Conservation (phyloP, 768 basidiomycete species). For the Leccinellum rugosiceps region DNA sequence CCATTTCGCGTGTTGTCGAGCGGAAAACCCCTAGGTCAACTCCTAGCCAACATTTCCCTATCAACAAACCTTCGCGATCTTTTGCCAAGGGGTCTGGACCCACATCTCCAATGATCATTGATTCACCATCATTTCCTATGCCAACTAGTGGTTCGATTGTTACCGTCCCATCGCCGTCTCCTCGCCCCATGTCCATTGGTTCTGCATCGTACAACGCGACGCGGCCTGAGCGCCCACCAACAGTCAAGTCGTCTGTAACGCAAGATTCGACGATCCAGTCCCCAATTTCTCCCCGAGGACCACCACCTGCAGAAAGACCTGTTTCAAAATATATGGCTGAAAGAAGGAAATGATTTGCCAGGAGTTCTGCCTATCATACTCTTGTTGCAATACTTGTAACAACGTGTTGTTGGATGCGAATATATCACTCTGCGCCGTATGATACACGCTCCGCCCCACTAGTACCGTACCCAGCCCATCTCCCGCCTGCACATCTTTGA, state of each 20-base stretch:
- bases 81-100: conserved; percentile 1
- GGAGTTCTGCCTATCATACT: not conserved
- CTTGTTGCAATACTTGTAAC: not conserved
- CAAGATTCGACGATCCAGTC: conserved; percentile 4
- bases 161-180: conserved; percentile 2
- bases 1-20: conserved; percentile 24
- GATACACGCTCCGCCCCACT: not conserved
- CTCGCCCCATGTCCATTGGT: conserved; percentile 8
- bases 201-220: conserved; percentile 16
- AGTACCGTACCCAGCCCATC: not conserved
- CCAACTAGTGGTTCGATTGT: not conserved
- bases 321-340: conserved; percentile 35
- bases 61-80: conserved; percentile 15
- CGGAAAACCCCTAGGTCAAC: conserved; percentile 14
- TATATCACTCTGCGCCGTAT: not conserved
- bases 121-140: conserved; percentile 20
- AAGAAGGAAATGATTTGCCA: conserved; percentile 20
- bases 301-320: conserved; percentile 10
- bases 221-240: conserved; percentile 25
- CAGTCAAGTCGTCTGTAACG: conserved; percentile 11
- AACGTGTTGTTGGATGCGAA: not conserved
- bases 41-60: conserved; percentile 13
- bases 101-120: conserved; percentile 12
- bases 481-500: not conserved
- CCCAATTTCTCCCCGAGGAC: not conserved